Base-by-base conservation (phyloP, 495 filamentous ascomycete genomes). In the Glutinoglossum americanum region DNA sequence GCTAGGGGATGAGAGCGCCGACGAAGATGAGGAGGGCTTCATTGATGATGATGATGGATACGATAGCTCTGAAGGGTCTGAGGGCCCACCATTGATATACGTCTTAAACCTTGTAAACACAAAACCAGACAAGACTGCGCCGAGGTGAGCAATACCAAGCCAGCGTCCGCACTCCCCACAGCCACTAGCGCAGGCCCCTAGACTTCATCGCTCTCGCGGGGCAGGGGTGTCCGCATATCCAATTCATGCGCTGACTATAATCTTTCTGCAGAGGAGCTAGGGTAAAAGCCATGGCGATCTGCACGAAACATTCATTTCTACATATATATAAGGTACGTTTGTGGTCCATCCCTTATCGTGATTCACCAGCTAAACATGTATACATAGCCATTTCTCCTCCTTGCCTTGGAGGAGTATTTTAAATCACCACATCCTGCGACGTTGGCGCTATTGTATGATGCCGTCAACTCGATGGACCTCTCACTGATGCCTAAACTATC, bases 231-330 rank as follows among this genome's bases (percentile, higher is more conserved):
- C 41, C 19, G 11, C 28, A 15, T 17, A 56, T 33, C n/a, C n/a
- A n/a, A n/a, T 26, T 21, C 8, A 41, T 25, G 54, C 28, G 41
- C 57, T 33, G 28, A 58, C 13, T 2, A n/a, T 5, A 4, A 55
- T 55, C 33, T n/a, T 57, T 53, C 48, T 62, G 33, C 57, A 85
- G 89, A 76, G 92, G 92, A 57, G 93, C 92, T 1, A 81, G 94
- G 30, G 89, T 96, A 30, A 98, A 96, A 70, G 89, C 92, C 1
- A 98, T 98, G 92, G 92, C 92, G n/a, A 96, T 98, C 62, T 98
- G 92, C 71, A 98, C 92, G 4, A 74, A 90, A 51, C 92, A 98
- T 72, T 89, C 92, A n/a, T 98, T 98, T 66, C 75, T 98, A 55
- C 90, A 98, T 68, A 97, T 98, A 58, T 98, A 97, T 70, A 98